phyloP scores from a whole-genome alignment of 2,329 filamentous ascomycete genomes.

The Mycosphaerella arachidis region DNA sequence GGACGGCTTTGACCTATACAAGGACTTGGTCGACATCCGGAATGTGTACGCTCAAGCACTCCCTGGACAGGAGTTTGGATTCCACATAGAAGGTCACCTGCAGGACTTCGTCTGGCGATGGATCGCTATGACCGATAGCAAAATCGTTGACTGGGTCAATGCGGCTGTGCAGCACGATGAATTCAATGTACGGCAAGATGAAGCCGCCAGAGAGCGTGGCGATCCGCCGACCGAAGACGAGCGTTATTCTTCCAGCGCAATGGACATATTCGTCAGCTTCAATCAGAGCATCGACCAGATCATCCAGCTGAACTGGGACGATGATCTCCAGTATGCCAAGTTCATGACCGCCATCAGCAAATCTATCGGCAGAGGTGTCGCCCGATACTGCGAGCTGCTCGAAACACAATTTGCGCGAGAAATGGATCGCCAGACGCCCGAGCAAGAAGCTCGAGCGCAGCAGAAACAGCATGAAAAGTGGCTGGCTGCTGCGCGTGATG shows the following conservation, averaged over 20 bases:
- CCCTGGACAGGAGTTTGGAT: conserved; percentile 69
- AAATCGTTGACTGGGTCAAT: conserved; percentile 78
- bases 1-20: conserved; percentile 92
- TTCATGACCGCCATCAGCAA: conserved; percentile 95
- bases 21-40: conserved; percentile 78
- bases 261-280: conserved; percentile 91
- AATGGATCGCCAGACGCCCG: conserved; percentile 86
- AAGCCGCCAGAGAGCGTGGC: conserved; percentile 49
- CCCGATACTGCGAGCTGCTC: conserved; percentile 83
- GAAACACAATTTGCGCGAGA: conserved; percentile 82
- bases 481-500: conserved; percentile 88
- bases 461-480: conserved; percentile 88
- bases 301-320: conserved; percentile 81
- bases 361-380: conserved; percentile 75
- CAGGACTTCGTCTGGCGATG: conserved; percentile 95
- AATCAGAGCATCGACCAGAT: conserved; percentile 88
- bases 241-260: conserved; percentile 85
- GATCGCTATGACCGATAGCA: conserved; percentile 75
- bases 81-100: conserved; percentile 79
- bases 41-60: conserved; percentile 72
- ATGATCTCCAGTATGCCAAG: conserved; percentile 87
- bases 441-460: conserved; percentile 72
- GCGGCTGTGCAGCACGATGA: conserved; percentile 85
- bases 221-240: conserved; percentile 67
- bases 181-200: conserved; percentile 69